These are phyloP conservation scores for Pseudogymnoascus sp. DNA, from an alignment of 2,329 filamentous ascomycete genomes.

Conservation along the genomic window DNA sequence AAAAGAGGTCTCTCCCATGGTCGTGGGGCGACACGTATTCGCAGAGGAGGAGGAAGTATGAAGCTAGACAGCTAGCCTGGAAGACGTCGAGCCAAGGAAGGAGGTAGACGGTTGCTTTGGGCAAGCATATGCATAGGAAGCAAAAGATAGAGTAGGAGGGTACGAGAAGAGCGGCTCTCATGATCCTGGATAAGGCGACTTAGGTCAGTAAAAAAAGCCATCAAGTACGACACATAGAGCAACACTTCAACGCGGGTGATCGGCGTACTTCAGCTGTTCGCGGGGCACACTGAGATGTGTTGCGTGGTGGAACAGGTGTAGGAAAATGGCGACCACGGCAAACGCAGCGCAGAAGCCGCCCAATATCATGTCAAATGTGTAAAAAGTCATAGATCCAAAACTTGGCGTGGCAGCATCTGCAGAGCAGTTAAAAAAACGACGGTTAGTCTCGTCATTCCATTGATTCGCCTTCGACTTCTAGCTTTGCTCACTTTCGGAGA, in stretches of 20 bases:
- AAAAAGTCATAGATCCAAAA: background rate
- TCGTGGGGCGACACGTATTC: background rate
- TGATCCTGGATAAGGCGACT: background rate
- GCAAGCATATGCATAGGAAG: background rate
- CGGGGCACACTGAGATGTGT: background rate
- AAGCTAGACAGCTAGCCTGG: background rate
- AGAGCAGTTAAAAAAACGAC: background rate
- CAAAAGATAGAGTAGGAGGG: background rate
- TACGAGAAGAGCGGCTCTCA: background rate
- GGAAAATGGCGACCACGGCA: background rate
- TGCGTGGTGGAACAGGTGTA: background rate
- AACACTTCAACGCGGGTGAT: background rate
- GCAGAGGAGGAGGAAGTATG: background rate
- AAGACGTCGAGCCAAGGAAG: background rate
- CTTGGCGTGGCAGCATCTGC: background rate
- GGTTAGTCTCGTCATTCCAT: background rate
- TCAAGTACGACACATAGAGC: background rate
- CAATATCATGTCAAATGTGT: background rate
- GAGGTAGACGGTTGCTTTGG: background rate
- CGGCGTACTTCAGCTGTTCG: background rate
- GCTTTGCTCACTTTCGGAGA: background rate
- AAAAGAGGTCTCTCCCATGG: background rate
- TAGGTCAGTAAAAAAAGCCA: background rate
- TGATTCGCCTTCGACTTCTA: background rate
- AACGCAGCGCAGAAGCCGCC: background rate